phyloP scores from a whole-genome alignment of 148 eudicot species.

The Rhododendron molle region DNA sequence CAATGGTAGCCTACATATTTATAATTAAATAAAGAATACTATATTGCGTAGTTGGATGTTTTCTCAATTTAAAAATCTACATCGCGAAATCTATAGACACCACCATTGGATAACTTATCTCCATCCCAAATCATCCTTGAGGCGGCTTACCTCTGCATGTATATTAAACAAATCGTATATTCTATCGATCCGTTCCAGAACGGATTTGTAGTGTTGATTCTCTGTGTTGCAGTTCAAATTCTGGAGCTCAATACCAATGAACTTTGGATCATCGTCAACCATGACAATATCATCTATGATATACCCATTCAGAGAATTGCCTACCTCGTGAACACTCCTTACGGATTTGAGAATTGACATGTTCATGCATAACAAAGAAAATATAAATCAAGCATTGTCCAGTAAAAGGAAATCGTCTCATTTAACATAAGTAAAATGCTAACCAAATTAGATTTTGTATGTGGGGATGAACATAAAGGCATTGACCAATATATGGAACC shows the following conservation, averaged over 20 bases:
- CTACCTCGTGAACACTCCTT: too few relatives aligned
- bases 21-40: too few relatives aligned
- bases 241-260: neutral
- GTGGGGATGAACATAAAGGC: neutral
- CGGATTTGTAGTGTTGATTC: too few relatives aligned
- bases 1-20: neutral
- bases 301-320: neutral
- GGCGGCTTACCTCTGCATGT: neutral
- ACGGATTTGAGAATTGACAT: too few relatives aligned
- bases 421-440: too few relatives aligned
- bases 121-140: neutral
- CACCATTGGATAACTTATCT: neutral
- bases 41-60: neutral
- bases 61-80: neutral
- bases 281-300: neutral
- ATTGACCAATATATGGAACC: neutral
- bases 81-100: neutral
- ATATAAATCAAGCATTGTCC: too few relatives aligned
- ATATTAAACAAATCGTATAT: too few relatives aligned
- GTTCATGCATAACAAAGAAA: too few relatives aligned
- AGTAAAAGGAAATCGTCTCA: too few relatives aligned
- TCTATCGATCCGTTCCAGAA: neutral
- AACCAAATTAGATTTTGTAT: too few relatives aligned
- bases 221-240: neutral
- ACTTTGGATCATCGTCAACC: neutral